phyloP scores from a whole-genome alignment of 345 rosid genomes.

The Raphanus sativus region DNA sequence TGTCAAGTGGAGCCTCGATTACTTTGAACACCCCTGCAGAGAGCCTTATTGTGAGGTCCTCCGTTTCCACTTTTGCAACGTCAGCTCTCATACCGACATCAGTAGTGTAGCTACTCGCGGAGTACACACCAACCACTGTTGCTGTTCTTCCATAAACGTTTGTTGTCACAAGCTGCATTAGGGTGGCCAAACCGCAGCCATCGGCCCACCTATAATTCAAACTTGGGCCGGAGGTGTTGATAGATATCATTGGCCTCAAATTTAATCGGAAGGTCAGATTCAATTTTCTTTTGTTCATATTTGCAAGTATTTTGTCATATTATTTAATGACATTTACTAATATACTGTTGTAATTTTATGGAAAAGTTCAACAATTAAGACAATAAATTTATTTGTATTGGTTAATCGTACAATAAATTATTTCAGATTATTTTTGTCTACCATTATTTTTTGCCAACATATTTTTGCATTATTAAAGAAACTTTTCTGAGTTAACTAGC shows the following conservation, averaged over 20 bases:
- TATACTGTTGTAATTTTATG: too few species aligned
- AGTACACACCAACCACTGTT: slow-evolving; percentile 72
- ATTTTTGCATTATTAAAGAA: background rate
- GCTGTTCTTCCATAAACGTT: slow-evolving; percentile 82
- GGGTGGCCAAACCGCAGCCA: slow-evolving; percentile 73
- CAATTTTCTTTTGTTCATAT: background rate
- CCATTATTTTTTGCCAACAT: background rate
- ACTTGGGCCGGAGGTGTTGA: background rate
- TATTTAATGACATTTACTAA: too few species aligned
- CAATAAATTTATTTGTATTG: too few species aligned
- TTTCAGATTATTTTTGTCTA: background rate
- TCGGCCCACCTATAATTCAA: slow-evolving; percentile 53
- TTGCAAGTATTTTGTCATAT: background rate
- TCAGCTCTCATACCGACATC: slow-evolving; percentile 73
- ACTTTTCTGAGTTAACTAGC: background rate
- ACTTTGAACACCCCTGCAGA: slow-evolving; percentile 63
- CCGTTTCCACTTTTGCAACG: slow-evolving; percentile 66
- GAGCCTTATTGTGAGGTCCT: slow-evolving; percentile 65
- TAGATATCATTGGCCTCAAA: background rate
- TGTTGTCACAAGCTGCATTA: slow-evolving; percentile 68
- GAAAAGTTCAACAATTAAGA: too few species aligned
- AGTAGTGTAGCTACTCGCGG: slow-evolving; percentile 74
- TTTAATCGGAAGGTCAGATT: slow-evolving; percentile 6
- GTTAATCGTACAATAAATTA: too few species aligned
- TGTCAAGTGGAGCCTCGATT: slow-evolving; percentile 47